Percentiles rank a stretch among this genome's conserved stretches.
Conservation (phyloP, 2,329 filamentous ascomycete genomes). For the Apiospora arundinis region DNA sequence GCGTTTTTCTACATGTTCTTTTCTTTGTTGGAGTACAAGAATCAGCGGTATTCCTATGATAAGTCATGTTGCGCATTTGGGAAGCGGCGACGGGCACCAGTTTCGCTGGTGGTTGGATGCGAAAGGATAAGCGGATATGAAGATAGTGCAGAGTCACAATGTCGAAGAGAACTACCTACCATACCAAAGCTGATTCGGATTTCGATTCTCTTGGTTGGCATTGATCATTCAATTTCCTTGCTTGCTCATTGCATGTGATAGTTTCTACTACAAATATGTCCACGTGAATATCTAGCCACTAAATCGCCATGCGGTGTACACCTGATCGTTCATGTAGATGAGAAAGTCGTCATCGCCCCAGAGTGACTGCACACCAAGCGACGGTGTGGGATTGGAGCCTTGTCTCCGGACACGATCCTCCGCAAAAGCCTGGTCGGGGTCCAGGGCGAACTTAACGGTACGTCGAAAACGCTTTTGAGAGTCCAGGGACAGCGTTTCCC, state of each 20-base stretch:
- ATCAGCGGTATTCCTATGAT: conserved; percentile 15
- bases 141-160: conserved; percentile 8
- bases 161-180: conserved; percentile 6
- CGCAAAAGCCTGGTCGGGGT: conserved; percentile 25
- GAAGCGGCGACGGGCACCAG: background rate
- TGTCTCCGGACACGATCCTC: conserved; percentile 22
- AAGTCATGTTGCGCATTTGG: conserved; percentile 20
- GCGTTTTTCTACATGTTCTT: conserved; percentile 18
- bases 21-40: conserved; percentile 23
- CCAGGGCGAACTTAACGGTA: conserved; percentile 29
- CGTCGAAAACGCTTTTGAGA: background rate
- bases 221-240: background rate
- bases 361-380: conserved; percentile 24
- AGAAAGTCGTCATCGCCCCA: conserved; percentile 37
- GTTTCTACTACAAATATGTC: background rate
- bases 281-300: background rate
- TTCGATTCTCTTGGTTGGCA: background rate
- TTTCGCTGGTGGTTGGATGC: conserved; percentile 4
- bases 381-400: conserved; percentile 27
- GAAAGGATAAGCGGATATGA: background rate
- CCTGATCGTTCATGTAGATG: conserved; percentile 34
- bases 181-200: conserved; percentile 5
- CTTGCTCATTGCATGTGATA: background rate
- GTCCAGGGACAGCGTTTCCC: conserved; percentile 13
- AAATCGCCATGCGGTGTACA: conserved; percentile 38